Evolutionary conservation across 805 yeast species (phyloP).

Genomic region (Metschnikowia continentalis): DNA sequence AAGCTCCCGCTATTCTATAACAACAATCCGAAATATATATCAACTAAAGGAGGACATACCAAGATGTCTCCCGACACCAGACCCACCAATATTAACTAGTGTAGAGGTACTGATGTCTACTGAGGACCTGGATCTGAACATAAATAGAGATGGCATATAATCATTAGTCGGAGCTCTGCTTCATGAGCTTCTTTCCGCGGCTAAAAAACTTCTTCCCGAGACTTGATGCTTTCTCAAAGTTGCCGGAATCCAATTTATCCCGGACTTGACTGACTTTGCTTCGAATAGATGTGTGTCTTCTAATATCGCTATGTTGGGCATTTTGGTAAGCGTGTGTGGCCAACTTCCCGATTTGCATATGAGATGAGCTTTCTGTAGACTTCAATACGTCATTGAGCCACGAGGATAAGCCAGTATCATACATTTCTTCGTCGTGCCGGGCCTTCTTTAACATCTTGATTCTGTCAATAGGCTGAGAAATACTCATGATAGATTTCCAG

Average conservation of each 20-base stretch:
- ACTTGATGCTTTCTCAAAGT: slow-evolving; percentile 48
- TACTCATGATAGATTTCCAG: slow-evolving; percentile 39
- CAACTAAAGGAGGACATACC: too few species aligned
- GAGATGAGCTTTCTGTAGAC: slow-evolving; percentile 30
- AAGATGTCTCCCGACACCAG: too few species aligned
- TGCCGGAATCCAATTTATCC: slow-evolving; percentile 41
- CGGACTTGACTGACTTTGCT: slow-evolving; percentile 54
- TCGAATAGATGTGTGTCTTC: slow-evolving; percentile 38
- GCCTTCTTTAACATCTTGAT: slow-evolving; percentile 40
- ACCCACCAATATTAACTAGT: too few species aligned
- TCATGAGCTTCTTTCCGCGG: slow-evolving; percentile 51
- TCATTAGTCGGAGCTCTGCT: slow-evolving; percentile 18
- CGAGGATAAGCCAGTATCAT: slow-evolving; percentile 54
- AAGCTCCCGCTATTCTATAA: too few species aligned
- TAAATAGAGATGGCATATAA: neutral
- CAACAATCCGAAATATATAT: too few species aligned
- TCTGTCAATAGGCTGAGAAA: slow-evolving; percentile 41
- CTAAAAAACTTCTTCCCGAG: slow-evolving; percentile 53
- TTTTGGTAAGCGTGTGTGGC: slow-evolving; percentile 65
- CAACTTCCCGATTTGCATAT: slow-evolving; percentile 46
- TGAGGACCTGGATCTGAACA: too few species aligned
- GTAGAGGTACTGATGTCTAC: too few species aligned
- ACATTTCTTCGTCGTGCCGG: slow-evolving; percentile 37
- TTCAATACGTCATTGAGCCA: slow-evolving; percentile 51
- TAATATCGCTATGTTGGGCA: slow-evolving; percentile 53